These are phyloP conservation scores for Taxawa tesnikishii DNA, from an alignment of 2,329 filamentous ascomycete genomes.

Conservation along the genomic window DNA sequence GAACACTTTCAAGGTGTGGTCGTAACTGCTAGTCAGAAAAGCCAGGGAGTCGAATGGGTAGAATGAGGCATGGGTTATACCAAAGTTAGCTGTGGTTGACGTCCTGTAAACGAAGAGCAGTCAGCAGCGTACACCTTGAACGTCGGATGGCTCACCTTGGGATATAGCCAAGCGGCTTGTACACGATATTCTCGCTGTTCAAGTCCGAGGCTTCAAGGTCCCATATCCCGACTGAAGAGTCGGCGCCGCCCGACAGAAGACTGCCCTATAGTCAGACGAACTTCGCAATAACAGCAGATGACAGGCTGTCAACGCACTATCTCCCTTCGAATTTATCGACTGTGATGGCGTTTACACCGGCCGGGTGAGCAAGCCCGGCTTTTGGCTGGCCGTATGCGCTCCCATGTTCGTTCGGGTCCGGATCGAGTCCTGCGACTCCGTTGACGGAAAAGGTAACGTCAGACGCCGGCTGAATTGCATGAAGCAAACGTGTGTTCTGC, in stretches of 20 bases:
- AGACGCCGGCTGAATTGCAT: slow-evolving; percentile 55
- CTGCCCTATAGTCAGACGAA: too few species aligned
- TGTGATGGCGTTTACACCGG: slow-evolving; percentile 67
- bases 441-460: slow-evolving; percentile 59
- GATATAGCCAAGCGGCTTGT: slow-evolving; percentile 36
- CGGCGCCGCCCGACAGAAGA: slow-evolving; percentile 73
- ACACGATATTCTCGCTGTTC: slow-evolving; percentile 5
- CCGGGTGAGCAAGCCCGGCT: slow-evolving; percentile 51
- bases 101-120: slow-evolving; percentile 14
- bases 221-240: slow-evolving; percentile 78
- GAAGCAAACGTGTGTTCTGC: slow-evolving; percentile 53
- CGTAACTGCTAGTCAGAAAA: slow-evolving; percentile 67
- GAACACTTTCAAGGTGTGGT: slow-evolving; percentile 66
- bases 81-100: slow-evolving; percentile 47
- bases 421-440: too few species aligned
- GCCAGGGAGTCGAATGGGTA: slow-evolving; percentile 66
- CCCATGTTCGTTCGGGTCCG: slow-evolving; percentile 13
- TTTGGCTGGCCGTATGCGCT: slow-evolving; percentile 5
- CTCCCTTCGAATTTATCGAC: slow-evolving; percentile 73
- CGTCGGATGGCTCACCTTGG: slow-evolving; percentile 8
- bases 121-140: neutral
- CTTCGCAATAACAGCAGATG: too few species aligned
- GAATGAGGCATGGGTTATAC: slow-evolving; percentile 65
- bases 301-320: too few species aligned
- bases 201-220: slow-evolving; percentile 55